Evolutionary conservation across 108 stramenopile species (phyloP).

Genomic region (Seminavis robusta): DNA sequence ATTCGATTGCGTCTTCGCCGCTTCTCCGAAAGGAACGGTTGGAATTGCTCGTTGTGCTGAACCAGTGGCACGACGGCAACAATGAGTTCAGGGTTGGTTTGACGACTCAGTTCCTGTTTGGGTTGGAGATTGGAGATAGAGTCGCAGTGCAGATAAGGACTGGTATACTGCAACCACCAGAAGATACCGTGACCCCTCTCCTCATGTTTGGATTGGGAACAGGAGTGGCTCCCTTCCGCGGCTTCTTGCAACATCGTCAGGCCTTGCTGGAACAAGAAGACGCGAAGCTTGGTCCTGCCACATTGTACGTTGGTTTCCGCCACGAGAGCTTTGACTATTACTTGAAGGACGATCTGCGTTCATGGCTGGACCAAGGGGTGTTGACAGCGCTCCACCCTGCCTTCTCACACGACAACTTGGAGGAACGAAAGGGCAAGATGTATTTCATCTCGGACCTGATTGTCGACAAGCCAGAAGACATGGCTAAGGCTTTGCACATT

Average conservation of each 20-base stretch:
- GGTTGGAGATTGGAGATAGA: background rate
- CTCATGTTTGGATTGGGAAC: constrained; percentile 89
- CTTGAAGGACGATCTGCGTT: constrained; percentile 1
- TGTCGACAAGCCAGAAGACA: background rate
- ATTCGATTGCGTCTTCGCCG: constrained; percentile 13
- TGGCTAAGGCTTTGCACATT: background rate
- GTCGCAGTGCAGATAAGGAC: constrained; percentile 2
- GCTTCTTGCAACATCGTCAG: constrained; percentile 65
- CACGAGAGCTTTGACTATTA: constrained; percentile 1
- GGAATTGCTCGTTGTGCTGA: constrained; percentile 10
- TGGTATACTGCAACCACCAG: constrained; percentile 1
- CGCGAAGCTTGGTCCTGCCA: constrained; percentile 2
- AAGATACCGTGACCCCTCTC: constrained; percentile 40
- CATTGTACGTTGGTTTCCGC: constrained; percentile 6
- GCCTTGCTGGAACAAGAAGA: constrained; percentile 3
- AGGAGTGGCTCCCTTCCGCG: constrained; percentile 87
- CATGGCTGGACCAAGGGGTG: constrained; percentile 3
- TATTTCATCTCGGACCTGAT: constrained; percentile 10
- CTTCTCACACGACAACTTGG: constrained; percentile 10
- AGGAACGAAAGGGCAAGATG: constrained; percentile 5
- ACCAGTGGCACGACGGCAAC: constrained; percentile 1
- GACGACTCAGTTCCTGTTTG: background rate
- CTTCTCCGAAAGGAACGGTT: background rate
- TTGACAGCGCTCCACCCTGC: constrained; percentile 3
- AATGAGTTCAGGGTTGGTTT: background rate